Evolutionary conservation across 2,329 filamentous ascomycete genomes (phyloP).

Genomic region (Aspergillus carbonarius): DNA sequence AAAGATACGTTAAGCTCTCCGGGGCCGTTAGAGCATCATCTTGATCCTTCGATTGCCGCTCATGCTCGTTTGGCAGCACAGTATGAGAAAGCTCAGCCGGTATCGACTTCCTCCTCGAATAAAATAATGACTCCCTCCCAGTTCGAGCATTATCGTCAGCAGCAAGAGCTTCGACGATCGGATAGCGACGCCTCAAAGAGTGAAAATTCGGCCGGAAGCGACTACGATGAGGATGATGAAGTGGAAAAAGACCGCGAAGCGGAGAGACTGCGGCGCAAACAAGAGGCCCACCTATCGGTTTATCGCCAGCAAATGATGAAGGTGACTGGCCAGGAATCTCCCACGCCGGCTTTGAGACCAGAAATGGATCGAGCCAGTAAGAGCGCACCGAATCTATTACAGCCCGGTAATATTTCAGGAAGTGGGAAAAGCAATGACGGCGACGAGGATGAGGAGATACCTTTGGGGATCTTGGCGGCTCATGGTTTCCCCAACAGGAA

Average conservation of each 20-base stretch:
- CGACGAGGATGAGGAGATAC: slow-evolving; percentile 84
- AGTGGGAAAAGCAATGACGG: slow-evolving; percentile 49
- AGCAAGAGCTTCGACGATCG: slow-evolving; percentile 66
- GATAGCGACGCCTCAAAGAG: slow-evolving; percentile 49
- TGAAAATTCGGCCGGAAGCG: slow-evolving; percentile 59
- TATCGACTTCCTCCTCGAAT: slow-evolving; percentile 48
- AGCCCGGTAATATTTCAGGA: slow-evolving; percentile 37
- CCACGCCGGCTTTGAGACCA: slow-evolving; percentile 53
- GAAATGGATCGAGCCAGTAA: slow-evolving; percentile 56
- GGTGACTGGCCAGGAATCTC: slow-evolving; percentile 71
- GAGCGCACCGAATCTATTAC: slow-evolving; percentile 62
- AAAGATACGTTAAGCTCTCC: slow-evolving; percentile 18
- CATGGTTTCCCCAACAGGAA: slow-evolving; percentile 83
- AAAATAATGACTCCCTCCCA: slow-evolving; percentile 90
- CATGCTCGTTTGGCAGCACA: slow-evolving; percentile 48
- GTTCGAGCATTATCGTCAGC: slow-evolving; percentile 75
- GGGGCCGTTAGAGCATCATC: slow-evolving; percentile 9
- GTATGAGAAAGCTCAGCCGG: slow-evolving; percentile 41
- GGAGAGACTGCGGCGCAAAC: slow-evolving; percentile 76
- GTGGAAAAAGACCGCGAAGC: slow-evolving; percentile 70
- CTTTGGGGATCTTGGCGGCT: slow-evolving; percentile 79
- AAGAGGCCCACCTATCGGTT: slow-evolving; percentile 84
- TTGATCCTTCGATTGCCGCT: slow-evolving; percentile 40
- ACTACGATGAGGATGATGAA: slow-evolving; percentile 77
- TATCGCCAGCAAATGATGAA: slow-evolving; percentile 98